Evolutionary conservation across 176 grass and related monocot genomes (phyloP), one percentile per base, ranked within the genome.

Genomic region (Melocanna baccifera): DNA sequence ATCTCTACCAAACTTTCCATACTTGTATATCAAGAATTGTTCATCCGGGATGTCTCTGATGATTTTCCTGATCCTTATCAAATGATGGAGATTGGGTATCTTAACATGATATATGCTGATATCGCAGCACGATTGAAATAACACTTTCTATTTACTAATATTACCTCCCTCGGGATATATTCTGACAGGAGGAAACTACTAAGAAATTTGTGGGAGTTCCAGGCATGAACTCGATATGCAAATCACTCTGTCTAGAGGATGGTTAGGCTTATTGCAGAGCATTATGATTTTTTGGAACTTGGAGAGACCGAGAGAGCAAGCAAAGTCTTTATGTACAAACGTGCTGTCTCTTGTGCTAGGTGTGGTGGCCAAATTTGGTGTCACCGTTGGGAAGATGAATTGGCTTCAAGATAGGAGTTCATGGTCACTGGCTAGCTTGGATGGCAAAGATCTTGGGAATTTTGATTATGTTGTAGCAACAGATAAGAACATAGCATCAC

Each of bases 191-290:
- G 70, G 89, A 62, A 69, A 70, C 57, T 48, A 53, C 30, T 37
- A 93, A 89, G 83, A 97, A 95, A 69, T 98, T 92, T 89, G 96
- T 98, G 9, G 93, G 93, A 75, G 77, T 92, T 41, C 93, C 93
- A 64, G 85, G 83, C 75, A 98, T 98, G 96, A 98, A 94, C 81
- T 90, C 93, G 20, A 87, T 98, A 85, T 98, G 96, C 85, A 95
- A 98, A 93, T 80, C 87, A 41, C 87, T 98, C 37, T 98, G 96
- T 58, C 43, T 26, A 78, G 83, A 90, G 77, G 86, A 85, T 78
- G 96, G 96, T 98, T 87, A 88, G 88, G 67, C 43, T 34, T 76
- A 59, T 22, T 45, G 16, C 66, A 40, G 18, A 74, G 11, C 19
- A 30, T 70, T 42, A 50, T 71, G 47, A 39, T 40, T 89, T 29